Evolutionary conservation across 352 stramenopile genomes (phyloP), one percentile per base, ranked within the genome.

Genomic region (Phytophthora pluvialis): DNA sequence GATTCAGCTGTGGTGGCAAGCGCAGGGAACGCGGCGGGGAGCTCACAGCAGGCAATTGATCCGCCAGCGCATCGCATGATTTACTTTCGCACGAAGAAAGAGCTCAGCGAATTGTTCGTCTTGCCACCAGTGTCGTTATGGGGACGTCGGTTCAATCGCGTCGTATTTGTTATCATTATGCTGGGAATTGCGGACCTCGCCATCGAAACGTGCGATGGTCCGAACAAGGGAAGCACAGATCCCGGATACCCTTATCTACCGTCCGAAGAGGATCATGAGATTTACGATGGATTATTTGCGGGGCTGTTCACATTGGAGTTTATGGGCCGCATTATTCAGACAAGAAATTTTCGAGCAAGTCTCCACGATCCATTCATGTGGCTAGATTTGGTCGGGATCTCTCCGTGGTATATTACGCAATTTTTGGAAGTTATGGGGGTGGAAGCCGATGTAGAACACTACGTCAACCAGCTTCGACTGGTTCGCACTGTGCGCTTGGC

Each of bases 231-330:
- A 12, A 81, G 77, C 5, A 77, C 81, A 1, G 69, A 84, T n/a
- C 86, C 86, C 5, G 77, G 61, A 6, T 94, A 84, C 49, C 80
- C 83, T 15, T 81, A 78, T 40, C 48, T 94, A 11, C 83, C 78
- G 4, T 54, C 53, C 3, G 61, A 81, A 35, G 25, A 26, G 0
- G 51, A 70, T 2, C 85, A 90, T 64, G 57, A 68, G 8, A 45
- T 63, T 10, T 43, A 75, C 5, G 77, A 91, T 46, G 31, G 56
- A 1, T 45, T 82, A 8, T 79, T 91, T 48, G 73, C 81, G 6
- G 49, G 50, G 3, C n/a, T 88, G 26, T 94, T 89, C 45, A 79
- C 76, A 5, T 54, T 88, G 8, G 85, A 94, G 42, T 75, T 90
- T 16, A 2, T 85, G 1, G 60, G 71, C 7, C 72, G 81, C 0